phyloP scores from a whole-genome alignment of 2,329 filamentous ascomycete species.

The Fusarium sp. region DNA sequence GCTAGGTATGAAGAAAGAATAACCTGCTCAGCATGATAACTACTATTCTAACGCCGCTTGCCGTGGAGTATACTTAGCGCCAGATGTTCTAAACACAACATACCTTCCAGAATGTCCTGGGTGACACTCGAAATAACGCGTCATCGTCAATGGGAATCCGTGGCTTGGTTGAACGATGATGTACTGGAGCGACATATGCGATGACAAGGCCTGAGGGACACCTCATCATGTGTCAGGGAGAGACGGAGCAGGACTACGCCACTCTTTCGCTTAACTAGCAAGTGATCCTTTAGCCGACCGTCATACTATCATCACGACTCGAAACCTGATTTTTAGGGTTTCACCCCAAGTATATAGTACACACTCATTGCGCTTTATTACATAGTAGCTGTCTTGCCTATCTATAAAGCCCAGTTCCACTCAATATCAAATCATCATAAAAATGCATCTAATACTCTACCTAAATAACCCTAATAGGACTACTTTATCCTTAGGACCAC shows the following conservation, averaged over 20 bases:
- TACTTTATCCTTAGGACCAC: not conserved
- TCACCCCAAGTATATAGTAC: not conserved
- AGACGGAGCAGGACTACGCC: not conserved
- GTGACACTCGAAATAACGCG: not conserved
- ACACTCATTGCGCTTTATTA: not conserved
- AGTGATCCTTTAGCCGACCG: not conserved
- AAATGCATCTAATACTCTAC: not conserved
- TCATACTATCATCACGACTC: not conserved
- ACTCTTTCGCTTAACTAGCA: not conserved
- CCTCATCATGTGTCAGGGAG: not conserved
- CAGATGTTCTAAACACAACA: not conserved
- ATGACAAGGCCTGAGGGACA: not conserved
- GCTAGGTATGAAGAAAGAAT: not conserved
- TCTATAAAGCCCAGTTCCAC: not conserved
- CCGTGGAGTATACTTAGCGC: not conserved
- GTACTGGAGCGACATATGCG: not conserved
- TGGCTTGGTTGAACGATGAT: not conserved
- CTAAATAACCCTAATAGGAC: not conserved
- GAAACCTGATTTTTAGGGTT: not conserved
- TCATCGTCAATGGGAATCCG: not conserved
- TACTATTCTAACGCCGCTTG: not conserved
- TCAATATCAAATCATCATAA: not conserved
- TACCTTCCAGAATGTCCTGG: not conserved
- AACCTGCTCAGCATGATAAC: not conserved
- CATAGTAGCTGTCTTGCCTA: not conserved